Percentiles rank a stretch among this genome's conserved stretches.
Evolutionary conservation across 2,329 filamentous ascomycete genomes (phyloP).

Genomic region (Rutstroemia sydowiana): DNA sequence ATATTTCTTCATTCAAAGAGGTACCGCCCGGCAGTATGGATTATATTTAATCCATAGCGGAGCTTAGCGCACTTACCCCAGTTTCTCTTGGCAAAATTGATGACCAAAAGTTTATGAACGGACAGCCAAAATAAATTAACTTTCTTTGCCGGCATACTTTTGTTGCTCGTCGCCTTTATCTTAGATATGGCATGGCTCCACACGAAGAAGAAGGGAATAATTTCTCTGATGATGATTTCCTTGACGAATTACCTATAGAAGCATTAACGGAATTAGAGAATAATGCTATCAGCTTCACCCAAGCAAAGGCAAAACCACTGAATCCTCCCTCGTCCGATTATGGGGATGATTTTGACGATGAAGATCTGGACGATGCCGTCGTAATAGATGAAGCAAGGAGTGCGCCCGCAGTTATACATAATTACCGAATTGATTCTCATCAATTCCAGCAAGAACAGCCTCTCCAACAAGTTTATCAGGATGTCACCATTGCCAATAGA

Average conservation of each 20-base stretch:
- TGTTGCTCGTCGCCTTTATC: no score
- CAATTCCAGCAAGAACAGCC: conserved; percentile 20
- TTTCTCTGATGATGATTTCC: conserved; percentile 57
- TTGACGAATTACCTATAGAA: conserved; percentile 52
- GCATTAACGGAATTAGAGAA: conserved; percentile 56
- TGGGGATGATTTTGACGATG: conserved; percentile 30
- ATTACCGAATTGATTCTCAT: conserved; percentile 12
- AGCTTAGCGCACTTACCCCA: no score
- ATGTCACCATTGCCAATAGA: conserved; percentile 9
- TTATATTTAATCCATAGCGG: no score
- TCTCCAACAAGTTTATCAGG: conserved; percentile 19
- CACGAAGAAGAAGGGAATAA: conserved; percentile 42
- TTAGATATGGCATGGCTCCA: conserved; percentile 34
- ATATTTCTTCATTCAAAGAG: no score
- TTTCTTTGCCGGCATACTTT: no score
- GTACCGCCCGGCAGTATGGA: no score
- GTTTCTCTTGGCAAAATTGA: no score
- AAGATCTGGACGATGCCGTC: conserved; percentile 47
- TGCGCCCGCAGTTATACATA: conserved; percentile 16
- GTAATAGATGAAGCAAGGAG: conserved; percentile 35
- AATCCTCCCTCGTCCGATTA: conserved; percentile 31
- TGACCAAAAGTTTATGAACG: no score
- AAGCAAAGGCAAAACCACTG: conserved; percentile 18
- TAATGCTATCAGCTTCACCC: conserved; percentile 53
- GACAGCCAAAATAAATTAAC: no score